These are phyloP conservation scores for Copromyces sp. DNA, from an alignment of 495 filamentous ascomycete genomes.

Conservation along the genomic window DNA sequence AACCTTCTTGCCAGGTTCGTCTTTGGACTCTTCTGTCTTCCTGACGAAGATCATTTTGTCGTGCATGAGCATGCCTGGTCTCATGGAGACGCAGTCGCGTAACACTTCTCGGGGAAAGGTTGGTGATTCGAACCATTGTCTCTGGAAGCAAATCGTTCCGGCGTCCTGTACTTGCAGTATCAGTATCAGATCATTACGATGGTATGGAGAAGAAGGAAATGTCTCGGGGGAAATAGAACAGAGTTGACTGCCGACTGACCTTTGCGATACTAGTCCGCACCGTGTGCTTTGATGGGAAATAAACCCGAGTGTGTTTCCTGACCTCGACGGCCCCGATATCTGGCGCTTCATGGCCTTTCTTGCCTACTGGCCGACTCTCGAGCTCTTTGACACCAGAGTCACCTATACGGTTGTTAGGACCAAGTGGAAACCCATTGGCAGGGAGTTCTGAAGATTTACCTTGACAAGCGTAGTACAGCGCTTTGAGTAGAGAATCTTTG, in stretches of 20 bases:
- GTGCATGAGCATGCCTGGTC: slow-evolving; percentile 71
- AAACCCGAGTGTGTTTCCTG: slow-evolving; percentile 53
- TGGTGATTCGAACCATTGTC: slow-evolving; percentile 52
- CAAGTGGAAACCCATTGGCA: background rate
- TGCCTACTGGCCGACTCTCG: slow-evolving; percentile 28
- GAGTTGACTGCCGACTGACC: slow-evolving; percentile 45
- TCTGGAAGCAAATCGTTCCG: slow-evolving; percentile 73
- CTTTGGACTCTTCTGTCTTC: slow-evolving; percentile 15
- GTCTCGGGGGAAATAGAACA: slow-evolving; percentile 6
- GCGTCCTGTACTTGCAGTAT: slow-evolving; percentile 29
- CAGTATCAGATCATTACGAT: too few relatives aligned
- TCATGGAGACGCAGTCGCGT: slow-evolving; percentile 60
- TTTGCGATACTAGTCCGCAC: slow-evolving; percentile 36
- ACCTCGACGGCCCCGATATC: slow-evolving; percentile 28
- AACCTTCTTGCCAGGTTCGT: background rate
- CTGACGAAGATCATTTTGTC: slow-evolving; percentile 73
- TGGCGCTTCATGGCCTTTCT: slow-evolving; percentile 22
- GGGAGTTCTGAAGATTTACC: slow-evolving; percentile 30
- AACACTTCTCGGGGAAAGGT: slow-evolving; percentile 63
- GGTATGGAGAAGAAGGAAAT: background rate
- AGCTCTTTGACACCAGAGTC: slow-evolving; percentile 51
- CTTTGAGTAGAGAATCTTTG: slow-evolving; percentile 54
- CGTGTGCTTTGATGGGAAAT: slow-evolving; percentile 72
- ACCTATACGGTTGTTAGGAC: slow-evolving; percentile 27
- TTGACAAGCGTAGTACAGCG: slow-evolving; percentile 65